A percentile compares a stretch with the other conserved stretches of the same genome.
phyloP scores from a whole-genome alignment of 2,329 filamentous ascomycete species.

The Calonectria fujianensis region DNA sequence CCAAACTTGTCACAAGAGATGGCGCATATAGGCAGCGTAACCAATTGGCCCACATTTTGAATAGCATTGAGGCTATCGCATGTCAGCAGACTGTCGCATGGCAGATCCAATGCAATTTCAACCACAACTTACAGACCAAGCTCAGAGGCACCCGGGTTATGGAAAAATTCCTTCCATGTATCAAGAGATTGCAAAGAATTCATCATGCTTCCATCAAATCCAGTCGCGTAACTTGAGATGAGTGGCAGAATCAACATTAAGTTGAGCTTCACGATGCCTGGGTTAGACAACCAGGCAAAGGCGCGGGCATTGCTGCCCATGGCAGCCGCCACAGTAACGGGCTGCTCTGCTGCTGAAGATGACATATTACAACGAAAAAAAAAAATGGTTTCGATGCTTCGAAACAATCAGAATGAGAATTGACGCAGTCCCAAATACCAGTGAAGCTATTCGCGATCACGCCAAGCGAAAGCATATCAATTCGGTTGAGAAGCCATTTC shows the following conservation, averaged over 20 bases:
- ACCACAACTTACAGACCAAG: constrained; percentile 27
- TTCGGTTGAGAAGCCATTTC: not conserved
- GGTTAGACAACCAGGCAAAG: constrained; percentile 27
- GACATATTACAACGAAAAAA: not conserved
- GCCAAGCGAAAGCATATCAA: constrained; percentile 1
- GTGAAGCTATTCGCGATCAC: not conserved
- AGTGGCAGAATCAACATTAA: constrained; percentile 28
- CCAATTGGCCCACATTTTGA: constrained; percentile 47
- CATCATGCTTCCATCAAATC: constrained; percentile 46
- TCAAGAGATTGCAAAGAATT: constrained; percentile 35
- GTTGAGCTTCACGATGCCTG: constrained; percentile 33
- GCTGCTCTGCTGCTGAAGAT: not conserved
- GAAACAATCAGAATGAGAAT: not conserved
- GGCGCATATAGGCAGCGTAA: constrained; percentile 43
- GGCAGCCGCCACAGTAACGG: constrained; percentile 12
- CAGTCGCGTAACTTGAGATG: constrained; percentile 40
- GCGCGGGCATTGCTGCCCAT: constrained; percentile 6
- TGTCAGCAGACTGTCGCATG: not conserved
- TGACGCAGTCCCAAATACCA: not conserved
- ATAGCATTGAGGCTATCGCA: constrained; percentile 43
- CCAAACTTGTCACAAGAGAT: constrained; percentile 36
- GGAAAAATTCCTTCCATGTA: constrained; percentile 19
- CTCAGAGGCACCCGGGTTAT: constrained; percentile 18
- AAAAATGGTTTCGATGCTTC: not conserved
- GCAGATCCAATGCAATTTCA: not conserved